These are phyloP conservation scores for Arabidopsis arenosa DNA, from an alignment of 345 rosid species.

Conservation along the genomic window DNA sequence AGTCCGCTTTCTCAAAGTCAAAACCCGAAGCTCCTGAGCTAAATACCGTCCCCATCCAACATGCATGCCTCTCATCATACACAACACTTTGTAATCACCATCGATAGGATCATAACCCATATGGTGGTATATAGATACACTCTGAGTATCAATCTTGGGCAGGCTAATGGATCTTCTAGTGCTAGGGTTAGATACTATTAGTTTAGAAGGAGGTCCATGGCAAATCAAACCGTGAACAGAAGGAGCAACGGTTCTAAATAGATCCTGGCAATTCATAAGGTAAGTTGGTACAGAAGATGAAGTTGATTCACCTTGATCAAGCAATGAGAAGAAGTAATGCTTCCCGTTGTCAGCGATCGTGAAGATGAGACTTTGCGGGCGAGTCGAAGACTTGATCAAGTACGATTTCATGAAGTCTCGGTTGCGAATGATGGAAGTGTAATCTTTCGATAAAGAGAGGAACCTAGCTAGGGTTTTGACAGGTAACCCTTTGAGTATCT, in stretches of 20 bases:
- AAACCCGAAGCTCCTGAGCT: neutral
- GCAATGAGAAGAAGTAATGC: conserved; percentile 17
- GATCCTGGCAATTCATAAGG: conserved; percentile 17
- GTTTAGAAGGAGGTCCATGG: conserved; percentile 14
- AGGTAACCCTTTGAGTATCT: neutral
- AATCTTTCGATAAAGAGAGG: conserved; percentile 1
- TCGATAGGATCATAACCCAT: conserved; percentile 35
- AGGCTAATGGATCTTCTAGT: conserved; percentile 6
- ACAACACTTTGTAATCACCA: conserved; percentile 35
- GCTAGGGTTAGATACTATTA: conserved; percentile 31
- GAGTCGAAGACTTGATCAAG: conserved; percentile 10
- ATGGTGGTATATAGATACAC: neutral
- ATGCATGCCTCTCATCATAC: conserved; percentile 6
- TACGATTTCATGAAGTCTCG: conserved; percentile 16
- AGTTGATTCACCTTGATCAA: conserved; percentile 4
- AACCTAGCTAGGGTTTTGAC: conserved; percentile 23
- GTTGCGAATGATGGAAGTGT: neutral
- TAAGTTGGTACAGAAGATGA: conserved; percentile 6
- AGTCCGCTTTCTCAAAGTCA: neutral
- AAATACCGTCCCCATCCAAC: neutral
- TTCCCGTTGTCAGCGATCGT: neutral
- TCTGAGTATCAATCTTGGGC: neutral
- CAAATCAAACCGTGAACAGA: conserved; percentile 34
- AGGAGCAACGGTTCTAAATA: neutral
- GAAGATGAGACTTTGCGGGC: conserved; percentile 14